Evolutionary conservation across 2,329 filamentous ascomycete genomes (phyloP).

Genomic region (Calonectria naviculata): DNA sequence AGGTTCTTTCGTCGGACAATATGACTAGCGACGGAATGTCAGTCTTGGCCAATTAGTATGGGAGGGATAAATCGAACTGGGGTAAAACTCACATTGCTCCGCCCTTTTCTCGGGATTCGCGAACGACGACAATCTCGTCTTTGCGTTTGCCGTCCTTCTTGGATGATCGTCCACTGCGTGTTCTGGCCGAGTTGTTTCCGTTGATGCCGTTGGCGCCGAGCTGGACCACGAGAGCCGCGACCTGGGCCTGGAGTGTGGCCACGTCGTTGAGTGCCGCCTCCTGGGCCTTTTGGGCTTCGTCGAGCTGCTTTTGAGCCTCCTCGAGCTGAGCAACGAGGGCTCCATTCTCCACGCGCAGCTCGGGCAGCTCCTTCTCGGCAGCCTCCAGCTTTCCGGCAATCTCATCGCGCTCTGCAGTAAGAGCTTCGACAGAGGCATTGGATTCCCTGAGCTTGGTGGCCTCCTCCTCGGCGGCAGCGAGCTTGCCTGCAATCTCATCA

Average conservation of each 20-base stretch:
- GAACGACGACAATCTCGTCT: constrained; percentile 40
- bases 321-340: constrained; percentile 35
- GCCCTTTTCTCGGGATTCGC: constrained; percentile 35
- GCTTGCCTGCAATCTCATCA: constrained; percentile 20
- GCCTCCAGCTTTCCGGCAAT: constrained; percentile 36
- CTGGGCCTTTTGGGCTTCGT: constrained; percentile 35
- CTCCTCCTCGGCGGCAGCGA: constrained; percentile 20
- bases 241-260: constrained; percentile 29
- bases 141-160: constrained; percentile 38
- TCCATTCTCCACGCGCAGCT: constrained; percentile 38
- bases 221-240: constrained; percentile 35
- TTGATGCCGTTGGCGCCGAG: constrained; percentile 14
- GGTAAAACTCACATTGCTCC: constrained; percentile 37
- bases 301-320: constrained; percentile 27
- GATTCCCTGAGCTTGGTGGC: constrained; percentile 29
- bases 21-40: constrained; percentile 19
- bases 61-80: background rate
- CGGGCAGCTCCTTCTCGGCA: constrained; percentile 33
- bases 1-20: constrained; percentile 25
- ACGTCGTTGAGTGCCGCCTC: constrained; percentile 33
- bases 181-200: constrained; percentile 10
- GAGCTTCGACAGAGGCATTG: constrained; percentile 14
- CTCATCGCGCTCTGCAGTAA: constrained; percentile 33
- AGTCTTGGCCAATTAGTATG: constrained; percentile 1
- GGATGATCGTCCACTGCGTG: constrained; percentile 35